A percentile compares a stretch with the other conserved stretches of the same genome.
Evolutionary conservation across 2,329 filamentous ascomycete species (phyloP).

Genomic region (Xylaria sp.): DNA sequence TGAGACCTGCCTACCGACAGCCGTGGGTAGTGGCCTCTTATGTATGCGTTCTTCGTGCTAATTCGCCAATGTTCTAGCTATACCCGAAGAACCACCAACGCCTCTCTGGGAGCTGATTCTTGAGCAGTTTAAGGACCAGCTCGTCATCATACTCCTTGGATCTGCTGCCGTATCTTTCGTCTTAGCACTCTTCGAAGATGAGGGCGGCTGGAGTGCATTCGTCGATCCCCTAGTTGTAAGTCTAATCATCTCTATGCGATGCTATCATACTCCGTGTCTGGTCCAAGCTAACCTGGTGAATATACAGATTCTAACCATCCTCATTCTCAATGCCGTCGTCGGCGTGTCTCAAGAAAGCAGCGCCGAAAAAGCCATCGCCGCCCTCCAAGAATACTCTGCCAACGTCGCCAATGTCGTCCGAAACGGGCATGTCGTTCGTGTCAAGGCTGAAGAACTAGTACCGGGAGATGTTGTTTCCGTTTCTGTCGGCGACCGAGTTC

Average conservation of each 20-base stretch:
- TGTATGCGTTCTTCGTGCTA: constrained; percentile 31
- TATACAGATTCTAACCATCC: constrained; percentile 88
- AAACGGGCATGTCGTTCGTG: constrained; percentile 79
- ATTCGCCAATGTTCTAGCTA: constrained; percentile 56
- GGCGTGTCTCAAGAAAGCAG: constrained; percentile 99
- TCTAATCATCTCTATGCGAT: constrained; percentile 45
- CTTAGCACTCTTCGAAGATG: constrained; percentile 91
- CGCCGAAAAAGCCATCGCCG: constrained; percentile 97
- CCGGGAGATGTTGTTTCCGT: constrained; percentile 93
- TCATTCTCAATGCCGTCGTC: constrained; percentile 95
- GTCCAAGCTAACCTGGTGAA: constrained; percentile 37
- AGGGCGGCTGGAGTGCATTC: constrained; percentile 95
- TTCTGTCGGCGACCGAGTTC: constrained; percentile 90
- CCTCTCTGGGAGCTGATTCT: constrained; percentile 96
- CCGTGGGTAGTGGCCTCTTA: background rate
- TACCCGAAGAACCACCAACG: constrained; percentile 90
- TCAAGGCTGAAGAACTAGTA: constrained; percentile 97
- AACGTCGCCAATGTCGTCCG: constrained; percentile 96
- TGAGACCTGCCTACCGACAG: constrained; percentile 36
- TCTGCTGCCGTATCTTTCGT: constrained; percentile 95
- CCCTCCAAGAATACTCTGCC: constrained; percentile 97
- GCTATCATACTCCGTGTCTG: constrained; percentile 8
- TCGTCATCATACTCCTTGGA: constrained; percentile 92
- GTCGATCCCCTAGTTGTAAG: constrained; percentile 94
- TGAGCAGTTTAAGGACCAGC: constrained; percentile 99